Percentiles rank a stretch among this genome's conserved stretches.
These are phyloP conservation scores for Penicillium atrosanguineum DNA, from an alignment of 495 filamentous ascomycete genomes.

Conservation along the genomic window DNA sequence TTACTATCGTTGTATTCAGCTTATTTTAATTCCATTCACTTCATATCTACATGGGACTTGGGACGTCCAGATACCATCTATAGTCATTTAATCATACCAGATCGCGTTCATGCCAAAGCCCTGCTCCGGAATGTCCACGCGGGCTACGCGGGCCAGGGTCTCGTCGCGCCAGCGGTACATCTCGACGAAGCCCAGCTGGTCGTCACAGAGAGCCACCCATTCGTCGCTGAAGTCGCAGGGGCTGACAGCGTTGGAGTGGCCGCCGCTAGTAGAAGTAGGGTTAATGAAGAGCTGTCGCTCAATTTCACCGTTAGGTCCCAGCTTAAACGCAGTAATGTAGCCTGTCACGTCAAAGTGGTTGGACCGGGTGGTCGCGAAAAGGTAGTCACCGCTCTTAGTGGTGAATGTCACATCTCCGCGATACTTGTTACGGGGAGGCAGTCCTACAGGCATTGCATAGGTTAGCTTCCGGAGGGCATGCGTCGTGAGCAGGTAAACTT, in stretches of 20 bases:
- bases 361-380: constrained; percentile 78
- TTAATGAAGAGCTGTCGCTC: constrained; percentile 75
- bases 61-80: neutral
- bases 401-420: constrained; percentile 75
- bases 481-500: constrained; percentile 5
- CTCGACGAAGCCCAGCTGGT: constrained; percentile 81
- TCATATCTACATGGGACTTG: neutral
- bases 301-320: constrained; percentile 66
- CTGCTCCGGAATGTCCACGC: constrained; percentile 70
- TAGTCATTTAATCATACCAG: constrained; percentile 68
- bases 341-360: constrained; percentile 73
- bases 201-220: constrained; percentile 81
- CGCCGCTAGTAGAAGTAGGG: constrained; percentile 80
- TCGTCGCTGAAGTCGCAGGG: constrained; percentile 80
- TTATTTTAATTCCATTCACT: neutral
- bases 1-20: neutral
- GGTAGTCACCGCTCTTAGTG: constrained; percentile 61
- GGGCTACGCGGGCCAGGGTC: constrained; percentile 70
- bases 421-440: constrained; percentile 54
- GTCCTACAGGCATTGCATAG: constrained; percentile 45
- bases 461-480: constrained; percentile 11
- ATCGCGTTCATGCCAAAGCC: constrained; percentile 90
- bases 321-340: constrained; percentile 74
- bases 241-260: constrained; percentile 79
- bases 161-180: constrained; percentile 81